phyloP scores from a whole-genome alignment of 306 rosid species.

The Sechiopsis laciniata region DNA sequence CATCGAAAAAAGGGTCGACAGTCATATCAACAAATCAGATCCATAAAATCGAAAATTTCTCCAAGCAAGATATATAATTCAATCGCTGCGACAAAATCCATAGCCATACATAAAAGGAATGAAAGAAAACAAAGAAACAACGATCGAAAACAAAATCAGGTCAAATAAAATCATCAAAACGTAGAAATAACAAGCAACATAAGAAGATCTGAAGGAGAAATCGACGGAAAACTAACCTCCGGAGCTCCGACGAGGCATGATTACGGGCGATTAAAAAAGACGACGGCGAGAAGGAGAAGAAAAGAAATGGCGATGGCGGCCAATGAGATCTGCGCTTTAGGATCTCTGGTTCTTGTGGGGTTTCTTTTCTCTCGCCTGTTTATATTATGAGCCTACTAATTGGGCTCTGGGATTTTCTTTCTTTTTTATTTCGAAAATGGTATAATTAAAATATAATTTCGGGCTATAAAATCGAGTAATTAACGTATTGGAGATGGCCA shows the following conservation, averaged over 20 bases:
- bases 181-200: background rate
- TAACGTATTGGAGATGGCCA: too few species aligned
- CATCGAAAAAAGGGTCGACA: background rate
- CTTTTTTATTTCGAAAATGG: too few species aligned
- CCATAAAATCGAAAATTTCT: background rate
- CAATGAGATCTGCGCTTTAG: background rate
- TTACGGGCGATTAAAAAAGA: background rate
- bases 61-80: background rate
- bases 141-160: background rate
- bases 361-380: background rate
- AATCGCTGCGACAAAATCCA: background rate
- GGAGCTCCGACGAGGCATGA: conserved; percentile 22
- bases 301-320: background rate
- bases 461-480: too few species aligned
- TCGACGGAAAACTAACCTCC: background rate
- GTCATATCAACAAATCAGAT: background rate
- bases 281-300: background rate
- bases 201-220: background rate
- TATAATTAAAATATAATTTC: too few species aligned
- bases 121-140: background rate
- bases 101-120: background rate
- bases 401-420: background rate
- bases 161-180: background rate
- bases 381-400: background rate
- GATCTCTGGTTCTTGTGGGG: background rate